Conservation (phyloP, 257 asterid species). For the Gentiana macrophylla region DNA sequence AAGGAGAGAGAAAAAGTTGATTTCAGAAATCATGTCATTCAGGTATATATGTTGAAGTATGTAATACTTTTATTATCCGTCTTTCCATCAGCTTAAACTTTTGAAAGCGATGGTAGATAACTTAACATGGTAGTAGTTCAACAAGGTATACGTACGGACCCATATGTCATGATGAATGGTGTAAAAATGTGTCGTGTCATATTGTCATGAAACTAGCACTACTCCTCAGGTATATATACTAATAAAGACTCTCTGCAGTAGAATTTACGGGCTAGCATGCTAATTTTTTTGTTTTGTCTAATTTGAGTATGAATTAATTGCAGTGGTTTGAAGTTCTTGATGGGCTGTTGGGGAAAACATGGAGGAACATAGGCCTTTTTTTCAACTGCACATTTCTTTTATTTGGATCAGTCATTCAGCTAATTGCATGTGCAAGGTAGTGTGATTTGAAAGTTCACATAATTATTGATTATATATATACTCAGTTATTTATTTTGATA, state of each 20-base stretch:
- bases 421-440: conserved; percentile 96
- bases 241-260: no score
- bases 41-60: conserved; percentile 27
- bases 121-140: no score
- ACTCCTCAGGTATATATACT: background rate
- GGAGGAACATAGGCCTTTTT: conserved; percentile 83
- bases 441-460: no score
- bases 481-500: no score
- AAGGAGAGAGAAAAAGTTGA: conserved; percentile 87
- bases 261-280: no score
- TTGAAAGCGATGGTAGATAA: no score
- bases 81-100: no score
- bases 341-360: conserved; percentile 77
- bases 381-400: conserved; percentile 94
- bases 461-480: no score
- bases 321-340: conserved; percentile 98
- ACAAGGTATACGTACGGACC: no score
- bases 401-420: conserved; percentile 90
- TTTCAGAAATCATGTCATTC: conserved; percentile 80
- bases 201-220: background rate
- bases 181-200: background rate
- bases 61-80: no score
- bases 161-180: background rate
- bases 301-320: conserved; percentile 1
- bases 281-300: background rate